These are phyloP conservation scores for Cryptococcus hybrid DNA, from an alignment of 1,284 basidiomycete genomes.

Conservation along the genomic window DNA sequence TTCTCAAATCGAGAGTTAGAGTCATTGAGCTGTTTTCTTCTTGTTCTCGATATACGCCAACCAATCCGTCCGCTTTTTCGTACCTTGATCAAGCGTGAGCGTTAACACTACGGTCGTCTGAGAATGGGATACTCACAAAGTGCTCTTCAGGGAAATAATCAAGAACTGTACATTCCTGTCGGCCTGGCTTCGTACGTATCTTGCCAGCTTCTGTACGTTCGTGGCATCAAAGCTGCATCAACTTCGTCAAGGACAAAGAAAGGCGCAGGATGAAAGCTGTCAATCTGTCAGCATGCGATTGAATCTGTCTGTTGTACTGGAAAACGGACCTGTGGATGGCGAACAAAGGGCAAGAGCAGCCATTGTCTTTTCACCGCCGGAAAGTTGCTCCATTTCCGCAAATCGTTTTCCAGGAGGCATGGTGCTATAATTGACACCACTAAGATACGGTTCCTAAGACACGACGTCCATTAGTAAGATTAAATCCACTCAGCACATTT, in stretches of 20 bases:
- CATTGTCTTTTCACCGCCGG: slow-evolving; percentile 98
- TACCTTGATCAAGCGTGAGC: slow-evolving; percentile 55
- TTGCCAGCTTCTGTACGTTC: slow-evolving; percentile 88
- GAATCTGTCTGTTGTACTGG: too few relatives aligned
- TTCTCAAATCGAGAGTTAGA: slow-evolving; percentile 69
- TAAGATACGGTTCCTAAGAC: slow-evolving; percentile 79
- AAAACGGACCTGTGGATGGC: slow-evolving; percentile 85
- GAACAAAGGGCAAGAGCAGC: slow-evolving; percentile 94
- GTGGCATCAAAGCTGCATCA: slow-evolving; percentile 64
- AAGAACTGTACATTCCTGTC: slow-evolving; percentile 78
- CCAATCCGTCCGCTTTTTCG: slow-evolving; percentile 84
- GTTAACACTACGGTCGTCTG: background rate
- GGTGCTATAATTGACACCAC: slow-evolving; percentile 96
- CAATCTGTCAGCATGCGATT: too few relatives aligned
- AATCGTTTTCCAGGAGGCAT: slow-evolving; percentile 99
- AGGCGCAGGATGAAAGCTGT: slow-evolving; percentile 91
- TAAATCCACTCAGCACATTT: slow-evolving; percentile 58
- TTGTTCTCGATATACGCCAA: slow-evolving; percentile 92
- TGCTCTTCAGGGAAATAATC: slow-evolving; percentile 81
- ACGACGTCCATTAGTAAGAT: too few relatives aligned
- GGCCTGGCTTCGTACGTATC: slow-evolving; percentile 82
- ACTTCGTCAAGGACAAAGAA: slow-evolving; percentile 91
- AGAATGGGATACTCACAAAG: slow-evolving; percentile 31
- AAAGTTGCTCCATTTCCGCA: slow-evolving; percentile 97
- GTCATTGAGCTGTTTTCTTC: slow-evolving; percentile 82